Evolutionary conservation across 225 moss, liverwort and hornwort species (phyloP), one percentile per base, ranked within the genome.

Genomic region (Polytrichum formosum): DNA sequence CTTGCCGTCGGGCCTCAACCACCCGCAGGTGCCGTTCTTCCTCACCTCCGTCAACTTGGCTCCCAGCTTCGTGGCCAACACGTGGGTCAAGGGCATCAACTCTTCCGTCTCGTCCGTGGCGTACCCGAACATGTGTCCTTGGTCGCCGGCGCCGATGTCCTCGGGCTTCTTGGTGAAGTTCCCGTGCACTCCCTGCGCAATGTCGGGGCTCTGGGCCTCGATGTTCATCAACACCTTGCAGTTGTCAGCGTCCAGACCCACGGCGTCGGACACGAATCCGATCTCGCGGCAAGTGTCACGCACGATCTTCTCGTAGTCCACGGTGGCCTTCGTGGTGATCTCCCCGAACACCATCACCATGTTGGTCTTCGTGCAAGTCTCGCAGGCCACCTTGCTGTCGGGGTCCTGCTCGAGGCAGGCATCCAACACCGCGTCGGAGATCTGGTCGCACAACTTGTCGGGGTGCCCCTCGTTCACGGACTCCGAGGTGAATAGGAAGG

Each of bases 271-370:
- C 5, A 85, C 58, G 74, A 93, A 93, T 1, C 93, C 93, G 26
- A 93, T 93, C 87, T 89, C 93, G 18, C 93, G 72, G 88, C 93
- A 94, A 0, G 93, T 94, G n/a, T 90, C 90, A 27, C 93, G 83
- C 60, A 94, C 93, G 76, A 94, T 94, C 88, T 90, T 94, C 87
- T 91, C 91, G 78, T 91, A 91, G 82, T 91, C 90, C 23, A 91
- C 85, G 71, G 77, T 76, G 0, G 93, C 93, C 86, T 94, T 94
- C 2, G 91, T 94, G 6, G 93, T 94, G 79, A 94, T 94, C 86
- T 94, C 93, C 0, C 93, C 93, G 67, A 94, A 94, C 61, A 94
- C 93, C 93, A 94, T 94, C 72, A 94, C 93, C 93, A 94, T 94
- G 81, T 94, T 91, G 0, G 93, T 91, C 85, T 94, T 94, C 5